phyloP scores from a whole-genome alignment of 2,329 filamentous ascomycete species.

The Pseudophaeomoniella oleicola region DNA sequence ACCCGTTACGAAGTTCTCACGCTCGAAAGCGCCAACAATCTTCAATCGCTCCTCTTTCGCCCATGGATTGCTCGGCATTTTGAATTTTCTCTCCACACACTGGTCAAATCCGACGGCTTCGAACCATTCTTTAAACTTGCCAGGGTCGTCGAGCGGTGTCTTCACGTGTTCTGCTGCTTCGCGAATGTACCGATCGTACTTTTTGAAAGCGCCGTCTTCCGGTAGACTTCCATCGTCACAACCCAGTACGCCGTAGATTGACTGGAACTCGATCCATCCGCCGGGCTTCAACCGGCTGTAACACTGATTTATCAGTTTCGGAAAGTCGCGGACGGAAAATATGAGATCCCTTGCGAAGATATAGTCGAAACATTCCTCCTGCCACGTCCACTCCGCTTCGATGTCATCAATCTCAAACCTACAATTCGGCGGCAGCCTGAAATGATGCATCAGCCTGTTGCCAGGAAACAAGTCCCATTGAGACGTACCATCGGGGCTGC shows the following conservation, averaged over 20 bases:
- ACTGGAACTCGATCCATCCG: conserved; percentile 15
- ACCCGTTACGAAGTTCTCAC: conserved; percentile 6
- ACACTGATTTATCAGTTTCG: conserved; percentile 8
- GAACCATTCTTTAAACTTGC: conserved; percentile 5
- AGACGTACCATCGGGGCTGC: conserved; percentile 1
- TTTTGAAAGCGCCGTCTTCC: conserved; percentile 5
- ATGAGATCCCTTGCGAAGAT: conserved; percentile 15
- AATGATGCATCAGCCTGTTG: background rate
- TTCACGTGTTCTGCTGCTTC: conserved; percentile 1
- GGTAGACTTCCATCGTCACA: conserved; percentile 15
- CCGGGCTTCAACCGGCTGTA: conserved; percentile 16
- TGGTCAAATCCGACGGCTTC: conserved; percentile 4
- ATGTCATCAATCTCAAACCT: conserved; percentile 17
- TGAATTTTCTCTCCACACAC: conserved; percentile 3
- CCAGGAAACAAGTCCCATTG: background rate
- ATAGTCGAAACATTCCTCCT: conserved; percentile 14
- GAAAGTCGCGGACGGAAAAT: conserved; percentile 12
- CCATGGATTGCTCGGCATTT: conserved; percentile 6
- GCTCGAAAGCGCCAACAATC: conserved; percentile 6
- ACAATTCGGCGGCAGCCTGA: conserved; percentile 16
- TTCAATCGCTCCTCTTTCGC: conserved; percentile 3
- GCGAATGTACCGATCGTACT: conserved; percentile 2
- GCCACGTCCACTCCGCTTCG: conserved; percentile 13
- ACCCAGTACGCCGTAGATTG: conserved; percentile 8
- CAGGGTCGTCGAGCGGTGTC: conserved; percentile 3